Conservation (phyloP, 2,329 filamentous ascomycete genomes). For the Cadophora gregata region DNA sequence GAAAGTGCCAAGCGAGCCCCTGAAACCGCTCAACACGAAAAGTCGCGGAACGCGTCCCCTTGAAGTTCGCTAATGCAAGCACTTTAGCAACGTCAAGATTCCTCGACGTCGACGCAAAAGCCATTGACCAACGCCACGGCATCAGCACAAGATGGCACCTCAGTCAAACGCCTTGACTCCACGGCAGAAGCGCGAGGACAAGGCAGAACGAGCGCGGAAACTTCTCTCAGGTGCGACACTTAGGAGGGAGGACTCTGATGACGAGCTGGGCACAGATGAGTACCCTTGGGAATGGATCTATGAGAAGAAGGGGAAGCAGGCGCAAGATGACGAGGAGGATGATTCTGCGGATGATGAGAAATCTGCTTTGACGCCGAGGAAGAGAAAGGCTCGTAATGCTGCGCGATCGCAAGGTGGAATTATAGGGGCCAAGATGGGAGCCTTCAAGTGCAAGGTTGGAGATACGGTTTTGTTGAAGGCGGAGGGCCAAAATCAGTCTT, state of each 20-base stretch:
- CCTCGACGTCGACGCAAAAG: constrained; percentile 8
- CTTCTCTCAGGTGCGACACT: constrained; percentile 41
- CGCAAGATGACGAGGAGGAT: constrained; percentile 27
- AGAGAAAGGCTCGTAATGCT: constrained; percentile 36
- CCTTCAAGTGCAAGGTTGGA: constrained; percentile 80
- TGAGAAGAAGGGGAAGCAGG: constrained; percentile 37
- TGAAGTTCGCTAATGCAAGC: constrained; percentile 29
- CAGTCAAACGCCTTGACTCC: constrained; percentile 27
- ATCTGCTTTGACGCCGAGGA: constrained; percentile 27
- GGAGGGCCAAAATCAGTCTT: constrained; percentile 77
- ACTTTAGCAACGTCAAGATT: constrained; percentile 26
- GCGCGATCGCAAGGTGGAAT: constrained; percentile 55
- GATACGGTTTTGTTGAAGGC: constrained; percentile 88
- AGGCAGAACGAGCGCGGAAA: constrained; percentile 49
- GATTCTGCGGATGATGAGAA: constrained; percentile 30
- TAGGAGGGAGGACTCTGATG: constrained; percentile 78
- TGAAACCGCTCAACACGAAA: constrained; percentile 23
- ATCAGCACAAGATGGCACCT: constrained; percentile 40
- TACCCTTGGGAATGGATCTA: constrained; percentile 84
- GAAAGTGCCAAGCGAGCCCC: constrained; percentile 10
- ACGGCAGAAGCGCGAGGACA: constrained; percentile 35
- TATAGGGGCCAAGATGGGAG: constrained; percentile 78
- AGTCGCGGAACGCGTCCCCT: constrained; percentile 33
- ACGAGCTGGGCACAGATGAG: constrained; percentile 79
- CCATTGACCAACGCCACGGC: constrained; percentile 6